These are phyloP conservation scores for Mycena filopes DNA, from an alignment of 768 basidiomycete genomes.

Conservation along the genomic window DNA sequence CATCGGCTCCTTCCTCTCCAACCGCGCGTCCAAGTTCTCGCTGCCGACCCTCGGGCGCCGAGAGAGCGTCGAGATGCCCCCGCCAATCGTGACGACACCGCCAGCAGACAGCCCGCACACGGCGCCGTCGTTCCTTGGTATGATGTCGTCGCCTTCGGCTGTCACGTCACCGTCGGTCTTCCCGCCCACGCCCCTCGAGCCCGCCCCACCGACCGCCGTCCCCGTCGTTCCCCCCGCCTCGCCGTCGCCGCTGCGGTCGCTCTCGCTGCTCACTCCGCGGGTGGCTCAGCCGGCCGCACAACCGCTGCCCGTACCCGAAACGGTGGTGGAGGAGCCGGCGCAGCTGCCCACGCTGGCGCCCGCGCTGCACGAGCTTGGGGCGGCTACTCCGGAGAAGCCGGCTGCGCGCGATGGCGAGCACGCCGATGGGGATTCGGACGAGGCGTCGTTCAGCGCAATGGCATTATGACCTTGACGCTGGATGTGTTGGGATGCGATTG, in stretches of 20 bases:
- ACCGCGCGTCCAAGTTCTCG: slow-evolving; percentile 51
- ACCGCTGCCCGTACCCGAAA: background rate
- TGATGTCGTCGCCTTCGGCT: slow-evolving; percentile 22
- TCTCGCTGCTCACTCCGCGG: slow-evolving; percentile 24
- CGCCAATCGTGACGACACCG: slow-evolving; percentile 34
- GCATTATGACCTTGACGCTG: slow-evolving; percentile 6
- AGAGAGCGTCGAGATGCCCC: slow-evolving; percentile 30
- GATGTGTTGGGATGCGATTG: no score
- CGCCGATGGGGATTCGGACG: background rate
- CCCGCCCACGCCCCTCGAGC: slow-evolving; percentile 30
- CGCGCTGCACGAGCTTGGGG: background rate
- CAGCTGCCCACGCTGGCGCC: background rate
- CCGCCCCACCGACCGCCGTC: slow-evolving; percentile 22
- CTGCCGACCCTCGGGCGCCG: slow-evolving; percentile 34
- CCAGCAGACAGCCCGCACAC: slow-evolving; percentile 26
- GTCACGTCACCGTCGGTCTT: slow-evolving; percentile 29
- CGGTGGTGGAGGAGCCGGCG: slow-evolving; percentile 12
- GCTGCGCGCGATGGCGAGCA: background rate
- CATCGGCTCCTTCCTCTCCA: slow-evolving; percentile 61
- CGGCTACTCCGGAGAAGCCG: background rate
- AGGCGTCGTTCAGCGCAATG: slow-evolving; percentile 9
- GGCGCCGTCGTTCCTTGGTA: slow-evolving; percentile 30
- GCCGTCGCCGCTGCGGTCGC: slow-evolving; percentile 12
- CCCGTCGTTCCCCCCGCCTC: background rate
- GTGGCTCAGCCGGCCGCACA: slow-evolving; percentile 4